A percentile compares a stretch with the other conserved stretches of the same genome.
Evolutionary conservation across 1,284 basidiomycete species (phyloP).

Genomic region (Phellopilus nigrolimitatus): DNA sequence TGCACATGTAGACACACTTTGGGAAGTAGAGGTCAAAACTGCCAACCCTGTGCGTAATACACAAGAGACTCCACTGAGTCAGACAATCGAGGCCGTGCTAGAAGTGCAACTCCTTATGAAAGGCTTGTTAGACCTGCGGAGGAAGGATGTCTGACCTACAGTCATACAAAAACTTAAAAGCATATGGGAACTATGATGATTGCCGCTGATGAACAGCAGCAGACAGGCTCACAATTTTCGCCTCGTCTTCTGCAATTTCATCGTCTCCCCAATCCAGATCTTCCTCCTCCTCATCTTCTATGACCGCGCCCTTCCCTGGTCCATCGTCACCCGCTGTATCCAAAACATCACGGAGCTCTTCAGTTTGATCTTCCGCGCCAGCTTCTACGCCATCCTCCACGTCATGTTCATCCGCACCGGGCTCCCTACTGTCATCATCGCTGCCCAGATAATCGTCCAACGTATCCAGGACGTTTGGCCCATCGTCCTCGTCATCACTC

Average conservation of each 20-base stretch:
- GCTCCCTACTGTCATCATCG: slow-evolving; percentile 31
- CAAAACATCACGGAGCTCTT: slow-evolving; percentile 25
- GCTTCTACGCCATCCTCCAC: slow-evolving; percentile 27
- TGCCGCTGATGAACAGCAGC: slow-evolving; percentile 7
- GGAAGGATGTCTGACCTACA: slow-evolving; percentile 13
- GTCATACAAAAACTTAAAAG: background rate
- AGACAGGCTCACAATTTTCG: slow-evolving; percentile 16
- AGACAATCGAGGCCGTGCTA: slow-evolving; percentile 64
- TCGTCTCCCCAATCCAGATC: slow-evolving; percentile 60
- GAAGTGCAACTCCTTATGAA: slow-evolving; percentile 79
- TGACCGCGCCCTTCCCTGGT: background rate
- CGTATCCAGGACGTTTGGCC: slow-evolving; percentile 38
- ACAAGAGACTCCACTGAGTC: slow-evolving; percentile 58
- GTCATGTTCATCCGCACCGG: slow-evolving; percentile 27
- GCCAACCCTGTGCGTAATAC: slow-evolving; percentile 69
- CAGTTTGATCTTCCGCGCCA: slow-evolving; percentile 30
- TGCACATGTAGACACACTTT: slow-evolving; percentile 67
- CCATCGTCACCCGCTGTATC: background rate
- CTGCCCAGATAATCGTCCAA: slow-evolving; percentile 54
- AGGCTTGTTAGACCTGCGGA: slow-evolving; percentile 24
- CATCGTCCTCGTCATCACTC: slow-evolving; percentile 45
- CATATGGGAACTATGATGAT: background rate
- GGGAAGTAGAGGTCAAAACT: slow-evolving; percentile 82
- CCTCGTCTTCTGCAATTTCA: slow-evolving; percentile 29
- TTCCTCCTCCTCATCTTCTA: slow-evolving; percentile 45